Evolutionary conservation across 2,329 filamentous ascomycete species (phyloP), one percentile per base, ranked within the genome.

Genomic region (Drechmeria coniospora): DNA sequence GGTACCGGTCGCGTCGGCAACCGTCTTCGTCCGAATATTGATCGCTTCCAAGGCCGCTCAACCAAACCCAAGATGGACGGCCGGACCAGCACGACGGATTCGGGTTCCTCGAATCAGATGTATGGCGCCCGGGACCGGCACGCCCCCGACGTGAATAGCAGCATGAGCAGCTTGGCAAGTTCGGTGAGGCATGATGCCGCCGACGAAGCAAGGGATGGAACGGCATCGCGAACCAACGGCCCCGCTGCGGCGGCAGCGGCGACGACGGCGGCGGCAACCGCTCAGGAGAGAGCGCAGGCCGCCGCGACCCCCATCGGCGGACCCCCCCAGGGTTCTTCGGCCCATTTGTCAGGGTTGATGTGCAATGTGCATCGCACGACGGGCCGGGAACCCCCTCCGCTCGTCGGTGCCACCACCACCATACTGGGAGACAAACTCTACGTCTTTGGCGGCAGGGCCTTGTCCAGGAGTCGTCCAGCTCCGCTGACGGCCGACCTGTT

Each of bases 361-460:
- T 77, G 72, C 45, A 77, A 77, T 45, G 72, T 77, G n/a, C 71
- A 76, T 42, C 62, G 86, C 37, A 95, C 90, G 2, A 95, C 87
- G 0, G 90, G 90, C 20, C 74, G 75, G 35, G 86, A 95, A 47
- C 90, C 90, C 3, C 83, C 81, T 44, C 80, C 90, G 3, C 61
- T 95, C 3, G 90, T 98, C 1, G 90, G 90, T 18, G 87, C 90
- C 5, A 94, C 90, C 0, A 95, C 90, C 0, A 95, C 90, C 0
- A 81, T 95, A 26, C 54, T 98, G 2, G 90, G 87, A 16, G 90
- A 98, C 53, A 94, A 92, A 51, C 65, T 98, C 14, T 98, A 93
- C 50, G 86, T 95, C 4, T 98, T 95, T 58, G 90, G 90, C 25
- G 90, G 90, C 6, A 70, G 87, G 29, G 74, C 92, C 40, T 57